A percentile compares a stretch with the other conserved stretches of the same genome.
Conservation (phyloP, 2,329 filamentous ascomycete genomes). For the Ascochyta pisi region DNA sequence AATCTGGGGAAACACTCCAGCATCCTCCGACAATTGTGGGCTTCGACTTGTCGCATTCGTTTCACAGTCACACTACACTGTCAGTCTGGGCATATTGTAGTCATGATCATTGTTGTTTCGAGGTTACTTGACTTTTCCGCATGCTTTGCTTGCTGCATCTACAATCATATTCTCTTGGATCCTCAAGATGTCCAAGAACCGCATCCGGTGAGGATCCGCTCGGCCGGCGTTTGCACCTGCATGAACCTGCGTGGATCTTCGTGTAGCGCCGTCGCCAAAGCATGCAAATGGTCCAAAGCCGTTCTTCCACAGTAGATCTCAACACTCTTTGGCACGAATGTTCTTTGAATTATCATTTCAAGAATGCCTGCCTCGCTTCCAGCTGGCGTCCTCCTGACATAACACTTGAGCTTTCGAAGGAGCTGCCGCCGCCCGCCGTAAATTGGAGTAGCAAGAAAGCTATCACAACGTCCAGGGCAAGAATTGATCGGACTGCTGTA, state of each 20-base stretch:
- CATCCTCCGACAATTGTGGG: conserved; percentile 16
- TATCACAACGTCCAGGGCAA: no score
- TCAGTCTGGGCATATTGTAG: conserved; percentile 7
- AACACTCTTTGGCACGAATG: no score
- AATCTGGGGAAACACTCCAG: conserved; percentile 17
- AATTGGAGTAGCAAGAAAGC: no score
- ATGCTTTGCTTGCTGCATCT: background rate
- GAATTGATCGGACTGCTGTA: no score
- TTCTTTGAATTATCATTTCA: no score
- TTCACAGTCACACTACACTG: conserved; percentile 12
- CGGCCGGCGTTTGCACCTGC: conserved; percentile 8
- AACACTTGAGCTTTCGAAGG: no score
- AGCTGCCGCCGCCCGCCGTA: no score
- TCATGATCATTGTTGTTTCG: background rate
- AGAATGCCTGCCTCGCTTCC: no score
- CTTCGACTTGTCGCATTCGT: conserved; percentile 15
- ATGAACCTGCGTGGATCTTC: conserved; percentile 14
- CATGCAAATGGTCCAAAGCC: background rate
- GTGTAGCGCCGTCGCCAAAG: conserved; percentile 6
- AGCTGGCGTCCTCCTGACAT: no score
- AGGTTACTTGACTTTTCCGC: background rate
- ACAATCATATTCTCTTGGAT: background rate
- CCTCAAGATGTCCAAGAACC: background rate
- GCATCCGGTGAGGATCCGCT: conserved; percentile 22
- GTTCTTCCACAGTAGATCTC: no score